These are phyloP conservation scores for Ambrosia trifida DNA, from an alignment of 129 eudicot genomes.

Conservation along the genomic window DNA sequence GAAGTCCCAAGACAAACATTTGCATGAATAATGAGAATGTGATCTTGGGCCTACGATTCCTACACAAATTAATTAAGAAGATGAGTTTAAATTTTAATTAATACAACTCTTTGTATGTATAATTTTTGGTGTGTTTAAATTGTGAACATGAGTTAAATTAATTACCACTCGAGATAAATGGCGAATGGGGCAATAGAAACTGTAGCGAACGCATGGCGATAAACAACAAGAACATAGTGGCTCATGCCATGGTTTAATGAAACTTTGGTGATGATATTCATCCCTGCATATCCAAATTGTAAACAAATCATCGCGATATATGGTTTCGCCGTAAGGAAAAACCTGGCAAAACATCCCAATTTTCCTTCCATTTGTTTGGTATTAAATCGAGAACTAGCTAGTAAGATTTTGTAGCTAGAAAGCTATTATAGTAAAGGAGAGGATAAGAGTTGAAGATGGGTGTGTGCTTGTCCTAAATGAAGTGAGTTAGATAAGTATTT, in stretches of 20 bases:
- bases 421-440: conserved; percentile 34
- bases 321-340: conserved; percentile 63
- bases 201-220: conserved; percentile 94
- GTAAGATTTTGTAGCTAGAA: conserved; percentile 7
- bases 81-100: too few species aligned
- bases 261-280: conserved; percentile 91
- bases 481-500: conserved; percentile 37
- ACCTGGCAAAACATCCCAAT: conserved; percentile 46
- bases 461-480: conserved; percentile 72
- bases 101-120: neutral
- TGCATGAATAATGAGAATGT: conserved; percentile 77
- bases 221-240: conserved; percentile 90
- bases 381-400: neutral
- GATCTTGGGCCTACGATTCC: conserved; percentile 83
- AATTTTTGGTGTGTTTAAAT: neutral
- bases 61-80: conserved; percentile 22
- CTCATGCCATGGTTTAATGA: conserved; percentile 90
- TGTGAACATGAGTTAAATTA: conserved; percentile 22
- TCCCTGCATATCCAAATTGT: conserved; percentile 96
- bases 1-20: conserved; percentile 92
- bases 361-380: conserved; percentile 62
- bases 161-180: conserved; percentile 72
- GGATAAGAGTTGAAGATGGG: conserved; percentile 56
- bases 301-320: conserved; percentile 89
- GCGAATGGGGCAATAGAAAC: conserved; percentile 92